A percentile compares a stretch with the other conserved stretches of the same genome.
Evolutionary conservation across 371 early-diverging fungal genomes (phyloP).

Genomic region (Circinella umbellata): DNA sequence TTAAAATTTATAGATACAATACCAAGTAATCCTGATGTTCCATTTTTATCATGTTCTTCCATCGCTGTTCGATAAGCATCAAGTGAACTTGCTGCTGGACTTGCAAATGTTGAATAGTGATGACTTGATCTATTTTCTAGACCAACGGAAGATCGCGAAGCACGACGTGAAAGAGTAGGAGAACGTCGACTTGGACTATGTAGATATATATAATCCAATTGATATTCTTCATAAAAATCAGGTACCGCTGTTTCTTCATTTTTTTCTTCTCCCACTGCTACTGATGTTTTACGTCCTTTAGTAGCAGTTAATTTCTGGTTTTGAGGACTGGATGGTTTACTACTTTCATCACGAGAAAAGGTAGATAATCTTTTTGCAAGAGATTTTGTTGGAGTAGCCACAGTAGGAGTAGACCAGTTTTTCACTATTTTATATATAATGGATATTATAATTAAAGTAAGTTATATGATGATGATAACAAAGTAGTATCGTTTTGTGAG

Average conservation of each 20-base stretch:
- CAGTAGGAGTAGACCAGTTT: neutral
- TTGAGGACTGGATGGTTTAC: neutral
- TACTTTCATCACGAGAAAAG: neutral
- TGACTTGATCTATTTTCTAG: neutral
- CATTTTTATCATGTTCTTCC: neutral
- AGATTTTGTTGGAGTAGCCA: neutral
- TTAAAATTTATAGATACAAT: no score
- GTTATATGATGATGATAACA: no score
- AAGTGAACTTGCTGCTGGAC: conserved; percentile 4
- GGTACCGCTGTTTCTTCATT: neutral
- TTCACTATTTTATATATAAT: neutral
- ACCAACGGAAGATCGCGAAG: neutral
- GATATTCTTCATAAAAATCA: neutral
- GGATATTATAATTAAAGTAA: neutral
- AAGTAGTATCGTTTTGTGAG: no score
- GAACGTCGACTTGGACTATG: neutral
- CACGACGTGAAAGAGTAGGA: neutral
- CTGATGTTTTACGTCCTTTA: neutral
- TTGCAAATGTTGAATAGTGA: neutral
- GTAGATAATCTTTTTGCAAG: neutral
- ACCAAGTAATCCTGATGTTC: neutral
- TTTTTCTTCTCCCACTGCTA: neutral
- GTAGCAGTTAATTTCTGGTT: neutral
- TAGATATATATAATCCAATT: neutral
- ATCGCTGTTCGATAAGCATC: neutral